phyloP scores from a whole-genome alignment of 2,329 filamentous ascomycete species.

The Drechmeria coniospora region DNA sequence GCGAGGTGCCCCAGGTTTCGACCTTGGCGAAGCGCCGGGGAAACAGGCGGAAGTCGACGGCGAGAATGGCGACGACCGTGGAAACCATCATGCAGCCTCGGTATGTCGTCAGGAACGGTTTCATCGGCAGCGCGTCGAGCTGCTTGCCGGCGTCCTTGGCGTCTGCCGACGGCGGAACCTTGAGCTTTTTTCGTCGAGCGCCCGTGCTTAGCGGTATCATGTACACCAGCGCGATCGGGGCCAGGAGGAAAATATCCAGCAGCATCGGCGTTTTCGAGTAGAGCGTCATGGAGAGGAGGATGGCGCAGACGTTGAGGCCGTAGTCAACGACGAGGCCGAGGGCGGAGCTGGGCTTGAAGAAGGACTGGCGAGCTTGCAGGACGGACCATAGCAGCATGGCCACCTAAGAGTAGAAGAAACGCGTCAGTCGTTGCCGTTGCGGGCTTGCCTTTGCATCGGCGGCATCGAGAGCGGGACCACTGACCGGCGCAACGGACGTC shows the following conservation, averaged over 20 bases:
- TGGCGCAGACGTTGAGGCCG: constrained; percentile 67
- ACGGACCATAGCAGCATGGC: constrained; percentile 78
- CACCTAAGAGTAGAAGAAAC: constrained; percentile 39
- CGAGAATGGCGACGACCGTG: constrained; percentile 85
- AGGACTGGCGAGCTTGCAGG: constrained; percentile 66
- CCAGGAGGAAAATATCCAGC: constrained; percentile 57
- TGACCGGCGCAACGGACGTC: constrained; percentile 70
- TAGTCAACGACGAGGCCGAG: constrained; percentile 66
- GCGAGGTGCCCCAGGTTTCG: constrained; percentile 97
- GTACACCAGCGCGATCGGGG: constrained; percentile 52
- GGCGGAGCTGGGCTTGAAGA: constrained; percentile 63
- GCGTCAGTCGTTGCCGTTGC: too few relatives aligned
- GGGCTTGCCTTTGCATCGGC: too few relatives aligned
- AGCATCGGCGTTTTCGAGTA: constrained; percentile 64
- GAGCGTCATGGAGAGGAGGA: constrained; percentile 72
- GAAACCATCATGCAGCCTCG: constrained; percentile 81
- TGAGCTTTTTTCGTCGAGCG: constrained; percentile 28
- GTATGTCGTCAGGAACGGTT: constrained; percentile 87
- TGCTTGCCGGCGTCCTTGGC: constrained; percentile 14
- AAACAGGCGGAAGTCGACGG: constrained; percentile 88
- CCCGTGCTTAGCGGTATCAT: constrained; percentile 26
- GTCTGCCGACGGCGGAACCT: constrained; percentile 27
- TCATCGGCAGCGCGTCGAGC: constrained; percentile 48
- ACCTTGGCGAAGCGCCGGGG: constrained; percentile 93
- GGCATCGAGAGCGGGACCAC: constrained; percentile 2